Conservation (phyloP, 805 yeast species). For the Cyberlindnera lachancei region DNA sequence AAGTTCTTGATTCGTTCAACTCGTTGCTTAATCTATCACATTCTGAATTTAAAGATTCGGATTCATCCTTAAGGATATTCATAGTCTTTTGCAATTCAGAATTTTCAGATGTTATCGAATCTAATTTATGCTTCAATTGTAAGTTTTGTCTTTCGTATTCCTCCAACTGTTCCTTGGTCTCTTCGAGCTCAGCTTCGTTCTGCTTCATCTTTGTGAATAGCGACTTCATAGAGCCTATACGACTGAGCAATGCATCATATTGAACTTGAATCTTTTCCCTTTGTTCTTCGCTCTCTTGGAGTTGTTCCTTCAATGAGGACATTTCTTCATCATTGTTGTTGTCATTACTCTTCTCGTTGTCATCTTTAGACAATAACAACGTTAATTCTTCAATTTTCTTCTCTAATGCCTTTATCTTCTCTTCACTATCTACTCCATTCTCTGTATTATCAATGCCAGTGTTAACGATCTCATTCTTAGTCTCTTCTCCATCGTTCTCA, state of each 20-base stretch:
- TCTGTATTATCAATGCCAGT: constrained; percentile 5
- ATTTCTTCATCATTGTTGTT: constrained; percentile 9
- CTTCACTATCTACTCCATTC: constrained; percentile 7
- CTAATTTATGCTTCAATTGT: constrained; percentile 28
- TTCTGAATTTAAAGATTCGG: constrained; percentile 41
- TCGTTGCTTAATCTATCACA: constrained; percentile 42
- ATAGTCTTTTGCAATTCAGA: constrained; percentile 27
- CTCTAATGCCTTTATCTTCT: constrained; percentile 5
- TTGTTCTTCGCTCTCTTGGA: constrained; percentile 36
- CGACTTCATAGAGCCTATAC: constrained; percentile 44
- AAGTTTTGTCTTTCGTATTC: constrained; percentile 37
- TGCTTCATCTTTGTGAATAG: constrained; percentile 40
- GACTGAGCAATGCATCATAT: constrained; percentile 53
- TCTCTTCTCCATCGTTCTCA: constrained; percentile 3
- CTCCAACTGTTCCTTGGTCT: constrained; percentile 41
- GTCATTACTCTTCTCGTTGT: too few species aligned
- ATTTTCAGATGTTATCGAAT: constrained; percentile 25
- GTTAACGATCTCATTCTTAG: constrained; percentile 6
- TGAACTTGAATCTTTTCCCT: constrained; percentile 50
- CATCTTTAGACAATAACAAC: too few species aligned
- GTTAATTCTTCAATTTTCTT: constrained; percentile 2
- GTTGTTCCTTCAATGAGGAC: constrained; percentile 22
- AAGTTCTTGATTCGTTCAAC: constrained; percentile 31
- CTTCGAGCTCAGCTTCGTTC: constrained; percentile 54
- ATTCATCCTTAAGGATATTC: constrained; percentile 32